Base-by-base conservation (phyloP, 2,329 filamentous ascomycete genomes). In the Epichloe hybrida region DNA sequence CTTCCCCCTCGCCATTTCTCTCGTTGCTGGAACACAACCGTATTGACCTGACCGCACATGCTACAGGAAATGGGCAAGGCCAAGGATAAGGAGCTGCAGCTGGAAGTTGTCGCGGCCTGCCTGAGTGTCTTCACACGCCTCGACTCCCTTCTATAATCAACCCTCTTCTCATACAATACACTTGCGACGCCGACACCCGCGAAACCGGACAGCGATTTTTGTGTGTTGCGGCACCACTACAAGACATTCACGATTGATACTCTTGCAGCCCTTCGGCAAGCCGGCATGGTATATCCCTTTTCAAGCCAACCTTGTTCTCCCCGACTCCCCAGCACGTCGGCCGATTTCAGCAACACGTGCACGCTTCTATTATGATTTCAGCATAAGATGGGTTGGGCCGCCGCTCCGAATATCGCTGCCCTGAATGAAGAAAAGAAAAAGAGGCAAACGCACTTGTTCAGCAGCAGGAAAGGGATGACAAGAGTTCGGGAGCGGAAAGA, bases 51-150 rank as follows among this genome's bases (percentile, higher is more conserved):
- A 63, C 55, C 37, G 31, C 44, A 21, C 35, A 35, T 48, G 38
- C 41, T 51, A 47, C 55, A 83, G 69, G 93, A 98, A 69, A 76
- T 95, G 58, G 86, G 83, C 69, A 84, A 80, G 55, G 80, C 79
- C 63, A 95, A 94, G 69, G 91, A 97, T 60, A 94, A 88, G 72
- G 93, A 98, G 66, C 77, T 97, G 61, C 93, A 97, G 68, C 78
- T 98, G 57, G 93, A 98, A 79, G 91, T 95, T 62, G 88, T 98
- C 50, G 90, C 93, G 49, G 93, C 93, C 59, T 97, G 93, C 69
- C 72, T 98, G 68, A 95, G 86, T 72, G 93, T 98, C 62, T 98
- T 98, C 69, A 98, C 93, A 57, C 82, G 91, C 65, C 85, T 98
- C 62, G 93, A 98, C 72, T 97, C 93, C 48, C 76, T 98, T 55